Conservation (phyloP, 2,329 filamentous ascomycete species). For the Epichloe sp. region DNA sequence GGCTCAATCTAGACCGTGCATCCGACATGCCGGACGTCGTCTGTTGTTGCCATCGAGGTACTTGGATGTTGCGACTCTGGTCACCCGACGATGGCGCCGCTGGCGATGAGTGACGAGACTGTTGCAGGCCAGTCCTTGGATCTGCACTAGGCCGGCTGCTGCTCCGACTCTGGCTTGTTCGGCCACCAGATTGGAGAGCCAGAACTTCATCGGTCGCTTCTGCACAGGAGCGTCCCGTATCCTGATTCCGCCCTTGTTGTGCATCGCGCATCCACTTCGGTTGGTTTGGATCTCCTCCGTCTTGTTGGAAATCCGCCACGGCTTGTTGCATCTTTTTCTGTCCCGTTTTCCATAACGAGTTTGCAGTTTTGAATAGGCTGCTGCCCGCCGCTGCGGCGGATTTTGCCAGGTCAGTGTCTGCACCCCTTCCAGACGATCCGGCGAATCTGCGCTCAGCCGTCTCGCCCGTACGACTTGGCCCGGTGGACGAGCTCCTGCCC, state of each 20-base stretch:
- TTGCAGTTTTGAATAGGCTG: slow-evolving; percentile 83
- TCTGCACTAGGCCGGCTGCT: slow-evolving; percentile 16
- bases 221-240: slow-evolving; percentile 14
- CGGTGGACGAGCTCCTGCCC: slow-evolving; percentile 28
- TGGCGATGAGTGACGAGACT: slow-evolving; percentile 37
- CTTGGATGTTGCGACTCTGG: slow-evolving; percentile 30
- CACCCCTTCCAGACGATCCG: slow-evolving; percentile 31
- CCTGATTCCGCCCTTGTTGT: slow-evolving; percentile 30
- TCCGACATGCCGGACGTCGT: slow-evolving; percentile 21
- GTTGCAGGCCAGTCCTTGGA: slow-evolving; percentile 16
- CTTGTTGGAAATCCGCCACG: slow-evolving; percentile 69
- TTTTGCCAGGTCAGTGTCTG: slow-evolving; percentile 64
- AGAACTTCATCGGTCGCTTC: slow-evolving; percentile 59
- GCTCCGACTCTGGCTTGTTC: slow-evolving; percentile 31
- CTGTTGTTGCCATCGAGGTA: slow-evolving; percentile 48
- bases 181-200: slow-evolving; percentile 58
- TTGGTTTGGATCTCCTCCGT: slow-evolving; percentile 55
- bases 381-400: slow-evolving; percentile 71
- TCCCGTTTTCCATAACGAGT: slow-evolving; percentile 86
- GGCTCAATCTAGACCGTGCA: slow-evolving; percentile 46
- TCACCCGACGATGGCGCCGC: slow-evolving; percentile 27
- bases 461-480: not conserved
- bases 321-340: slow-evolving; percentile 89
- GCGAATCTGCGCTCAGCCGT: slow-evolving; percentile 24
- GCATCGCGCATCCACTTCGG: slow-evolving; percentile 92